Evolutionary conservation across 2,329 filamentous ascomycete species (phyloP).

Genomic region (Tolypocladium ovalisporum): DNA sequence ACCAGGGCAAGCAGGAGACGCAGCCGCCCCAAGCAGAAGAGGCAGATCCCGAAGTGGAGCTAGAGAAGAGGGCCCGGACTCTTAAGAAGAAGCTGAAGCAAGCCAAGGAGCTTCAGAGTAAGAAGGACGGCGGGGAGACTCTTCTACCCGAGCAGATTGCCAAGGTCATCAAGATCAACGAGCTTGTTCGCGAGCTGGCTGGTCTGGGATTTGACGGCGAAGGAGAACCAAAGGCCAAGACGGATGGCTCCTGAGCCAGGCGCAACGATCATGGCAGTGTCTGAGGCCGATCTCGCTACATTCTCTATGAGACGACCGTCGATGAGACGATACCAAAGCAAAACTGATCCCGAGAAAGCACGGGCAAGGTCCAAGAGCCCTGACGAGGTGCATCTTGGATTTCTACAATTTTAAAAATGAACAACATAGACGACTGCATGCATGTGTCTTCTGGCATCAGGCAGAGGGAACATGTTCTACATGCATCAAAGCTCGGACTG

Average conservation of each 20-base stretch:
- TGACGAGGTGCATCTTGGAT: background rate
- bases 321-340: background rate
- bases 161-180: conserved; percentile 95
- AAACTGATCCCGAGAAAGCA: background rate
- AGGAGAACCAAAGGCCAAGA: conserved; percentile 43
- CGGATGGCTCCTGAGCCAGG: conserved; percentile 2
- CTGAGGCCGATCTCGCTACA: background rate
- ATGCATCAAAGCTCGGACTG: background rate
- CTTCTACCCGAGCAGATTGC: conserved; percentile 90
- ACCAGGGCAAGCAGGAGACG: conserved; percentile 12
- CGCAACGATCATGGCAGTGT: background rate
- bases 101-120: conserved; percentile 78
- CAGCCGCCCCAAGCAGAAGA: conserved; percentile 25
- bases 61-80: conserved; percentile 85
- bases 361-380: background rate
- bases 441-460: background rate
- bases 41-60: conserved; percentile 62
- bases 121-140: conserved; percentile 77
- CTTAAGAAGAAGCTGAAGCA: conserved; percentile 93
- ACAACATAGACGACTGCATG: background rate
- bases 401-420: background rate
- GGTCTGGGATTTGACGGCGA: conserved; percentile 74
- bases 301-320: background rate
- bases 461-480: background rate
- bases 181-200: conserved; percentile 81